A percentile compares a stretch with the other conserved stretches of the same genome.
phyloP scores from a whole-genome alignment of 805 yeast species.

The Wickerhamiella slavikovae region DNA sequence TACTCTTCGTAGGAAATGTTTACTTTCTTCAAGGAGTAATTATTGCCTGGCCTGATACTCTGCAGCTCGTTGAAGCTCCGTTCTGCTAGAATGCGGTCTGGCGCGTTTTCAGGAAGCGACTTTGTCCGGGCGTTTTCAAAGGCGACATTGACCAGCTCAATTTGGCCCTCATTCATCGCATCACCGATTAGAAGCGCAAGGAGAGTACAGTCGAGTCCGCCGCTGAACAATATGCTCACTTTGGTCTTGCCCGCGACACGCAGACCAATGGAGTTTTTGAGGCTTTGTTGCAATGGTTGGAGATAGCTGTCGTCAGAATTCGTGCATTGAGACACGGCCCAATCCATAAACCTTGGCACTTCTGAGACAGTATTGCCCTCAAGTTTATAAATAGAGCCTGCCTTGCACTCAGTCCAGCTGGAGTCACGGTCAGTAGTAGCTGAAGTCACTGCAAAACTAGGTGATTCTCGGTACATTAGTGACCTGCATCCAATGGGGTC shows the following conservation, averaged over 20 bases:
- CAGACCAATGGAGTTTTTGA: conserved; percentile 7
- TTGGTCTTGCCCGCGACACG: no score
- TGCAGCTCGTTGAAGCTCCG: conserved; percentile 35
- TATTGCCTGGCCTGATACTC: conserved; percentile 20
- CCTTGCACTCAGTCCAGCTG: conserved; percentile 10
- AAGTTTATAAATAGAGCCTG: conserved; percentile 7
- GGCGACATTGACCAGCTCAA: conserved; percentile 81
- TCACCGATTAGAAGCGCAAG: conserved; percentile 29
- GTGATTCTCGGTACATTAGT: conserved; percentile 25
- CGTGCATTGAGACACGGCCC: neutral
- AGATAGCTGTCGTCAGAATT: neutral
- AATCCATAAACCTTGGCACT: neutral
- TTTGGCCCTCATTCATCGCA: conserved; percentile 12
- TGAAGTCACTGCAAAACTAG: conserved; percentile 5
- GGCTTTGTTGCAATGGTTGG: neutral
- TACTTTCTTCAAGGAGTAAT: conserved; percentile 35
- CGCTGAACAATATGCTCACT: conserved; percentile 69
- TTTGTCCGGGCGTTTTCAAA: conserved; percentile 76
- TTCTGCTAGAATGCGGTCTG: conserved; percentile 65
- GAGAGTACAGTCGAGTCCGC: conserved; percentile 86
- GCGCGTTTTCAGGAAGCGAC: conserved; percentile 32
- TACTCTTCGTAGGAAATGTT: conserved; percentile 58
- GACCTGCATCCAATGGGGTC: conserved; percentile 73
- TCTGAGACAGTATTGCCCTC: neutral
- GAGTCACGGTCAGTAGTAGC: conserved; percentile 5